A percentile compares a stretch with the other conserved stretches of the same genome.
Evolutionary conservation across 441 rosid genomes (phyloP).

Genomic region (Eruca vesicaria): DNA sequence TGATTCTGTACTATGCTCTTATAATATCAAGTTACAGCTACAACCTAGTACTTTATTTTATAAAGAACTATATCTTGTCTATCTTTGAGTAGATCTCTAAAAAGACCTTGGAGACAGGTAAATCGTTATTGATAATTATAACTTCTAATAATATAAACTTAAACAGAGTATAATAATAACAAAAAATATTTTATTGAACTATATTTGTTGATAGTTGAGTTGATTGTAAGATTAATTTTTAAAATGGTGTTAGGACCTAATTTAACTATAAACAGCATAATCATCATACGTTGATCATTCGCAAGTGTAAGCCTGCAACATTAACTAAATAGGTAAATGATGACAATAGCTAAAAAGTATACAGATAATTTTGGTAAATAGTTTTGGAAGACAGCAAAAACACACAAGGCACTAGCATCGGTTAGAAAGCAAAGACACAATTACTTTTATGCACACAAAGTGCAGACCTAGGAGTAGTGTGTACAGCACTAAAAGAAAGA

Average conservation of each 20-base stretch:
- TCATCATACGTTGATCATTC: background rate
- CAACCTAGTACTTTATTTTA: slow-evolving; percentile 22
- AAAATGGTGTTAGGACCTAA: background rate
- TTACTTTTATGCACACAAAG: slow-evolving; percentile 29
- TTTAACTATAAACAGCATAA: background rate
- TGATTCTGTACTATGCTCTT: slow-evolving; percentile 30
- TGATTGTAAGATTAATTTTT: background rate
- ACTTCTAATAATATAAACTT: background rate
- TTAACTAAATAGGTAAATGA: background rate
- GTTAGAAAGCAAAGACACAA: slow-evolving; percentile 33
- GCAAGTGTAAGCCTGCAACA: background rate
- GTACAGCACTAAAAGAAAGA: slow-evolving; percentile 23
- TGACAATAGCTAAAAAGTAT: slow-evolving; percentile 1
- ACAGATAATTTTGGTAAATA: slow-evolving; percentile 20
- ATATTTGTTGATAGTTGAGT: background rate
- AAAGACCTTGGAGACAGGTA: slow-evolving; percentile 1
- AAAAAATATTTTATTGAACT: background rate
- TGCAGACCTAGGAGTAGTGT: slow-evolving; percentile 20
- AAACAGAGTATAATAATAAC: background rate
- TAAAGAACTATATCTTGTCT: slow-evolving; percentile 22
- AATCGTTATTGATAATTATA: background rate
- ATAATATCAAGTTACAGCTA: slow-evolving; percentile 24
- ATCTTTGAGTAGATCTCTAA: slow-evolving; percentile 2
- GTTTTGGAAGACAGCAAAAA: slow-evolving; percentile 31
- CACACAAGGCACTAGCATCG: slow-evolving; percentile 33